phyloP scores from a whole-genome alignment of 2,329 filamentous ascomycete species.

The Cytospora piceicola region DNA sequence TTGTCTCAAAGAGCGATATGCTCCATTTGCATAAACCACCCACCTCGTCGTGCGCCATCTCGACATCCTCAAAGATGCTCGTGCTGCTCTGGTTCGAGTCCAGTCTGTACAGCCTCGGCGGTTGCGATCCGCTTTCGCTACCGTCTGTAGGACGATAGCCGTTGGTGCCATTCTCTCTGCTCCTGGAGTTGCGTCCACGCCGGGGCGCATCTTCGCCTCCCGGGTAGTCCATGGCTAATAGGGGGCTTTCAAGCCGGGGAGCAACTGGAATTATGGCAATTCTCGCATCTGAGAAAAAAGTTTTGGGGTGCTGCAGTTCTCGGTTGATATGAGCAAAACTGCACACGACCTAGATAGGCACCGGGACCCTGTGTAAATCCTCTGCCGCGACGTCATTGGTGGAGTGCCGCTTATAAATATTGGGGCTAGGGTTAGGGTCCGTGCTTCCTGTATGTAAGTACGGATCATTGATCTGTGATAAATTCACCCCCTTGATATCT shows the following conservation, averaged over 20 bases:
- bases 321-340: neutral
- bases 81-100: conserved; percentile 72
- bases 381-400: conserved; percentile 24
- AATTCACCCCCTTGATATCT: no score
- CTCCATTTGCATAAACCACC: conserved; percentile 29
- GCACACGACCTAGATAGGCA: neutral
- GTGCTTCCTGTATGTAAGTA: neutral
- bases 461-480: no score
- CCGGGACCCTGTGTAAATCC: conserved; percentile 1
- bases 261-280: conserved; percentile 21
- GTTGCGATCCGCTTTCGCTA: conserved; percentile 30
- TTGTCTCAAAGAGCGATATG: conserved; percentile 19
- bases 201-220: conserved; percentile 18
- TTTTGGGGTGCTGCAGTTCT: conserved; percentile 2
- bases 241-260: conserved; percentile 3
- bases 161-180: conserved; percentile 13
- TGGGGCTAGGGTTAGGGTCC: neutral
- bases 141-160: conserved; percentile 33
- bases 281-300: conserved; percentile 14
- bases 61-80: conserved; percentile 92
- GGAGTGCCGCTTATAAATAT: neutral
- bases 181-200: conserved; percentile 16
- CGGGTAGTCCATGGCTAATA: conserved; percentile 26
- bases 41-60: conserved; percentile 97
- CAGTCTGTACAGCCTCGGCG: conserved; percentile 60